Base-by-base conservation (phyloP, 768 basidiomycete genomes). In the Rhodocollybia butyracea region DNA sequence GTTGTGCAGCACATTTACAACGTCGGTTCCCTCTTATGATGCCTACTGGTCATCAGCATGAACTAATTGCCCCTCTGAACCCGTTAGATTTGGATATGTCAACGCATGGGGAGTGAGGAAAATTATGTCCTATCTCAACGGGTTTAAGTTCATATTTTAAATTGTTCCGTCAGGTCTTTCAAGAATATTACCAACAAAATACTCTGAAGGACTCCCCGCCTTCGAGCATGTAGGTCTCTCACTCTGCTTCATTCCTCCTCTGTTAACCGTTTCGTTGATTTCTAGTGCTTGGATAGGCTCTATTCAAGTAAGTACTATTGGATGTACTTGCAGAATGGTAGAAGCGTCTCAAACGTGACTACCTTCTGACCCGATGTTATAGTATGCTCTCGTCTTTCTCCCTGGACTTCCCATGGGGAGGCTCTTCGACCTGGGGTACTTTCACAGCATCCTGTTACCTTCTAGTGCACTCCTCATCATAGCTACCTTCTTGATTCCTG, bases 261-360 rank as follows among this genome's bases (percentile, higher is more conserved):
- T 53, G 24, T 19, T 27, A 5, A 19, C 5, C 24, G 10, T 10
- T 17, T 19, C 21, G 40, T n/a, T n/a, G 26, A 36, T 57, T 48
- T n/a, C 22, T 57, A 89, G 88, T 42, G 81, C 88, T 40, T 91
- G 88, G 89, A 91, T 91, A 31, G 89, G 89, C 5, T 91, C 89
- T 1, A 70, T 85, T 22, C 88, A 89, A 72, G 88, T 83, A 57
- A 21, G 57, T 29, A 12, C 6, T 24, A 29, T 46, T 17, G 51
- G n/a, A 15, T n/a, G n/a, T n/a, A n/a, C n/a, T n/a, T n/a, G n/a
- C n/a, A n/a, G n/a, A n/a, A n/a, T n/a, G n/a, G n/a, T n/a, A n/a
- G n/a, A n/a, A n/a, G n/a, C n/a, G n/a, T n/a, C n/a, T n/a, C n/a
- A n/a, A n/a, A n/a, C n/a, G n/a, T n/a, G n/a, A n/a, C n/a, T n/a